These are phyloP conservation scores for Arbutus unedo DNA, from an alignment of 148 eudicot genomes.

Conservation along the genomic window DNA sequence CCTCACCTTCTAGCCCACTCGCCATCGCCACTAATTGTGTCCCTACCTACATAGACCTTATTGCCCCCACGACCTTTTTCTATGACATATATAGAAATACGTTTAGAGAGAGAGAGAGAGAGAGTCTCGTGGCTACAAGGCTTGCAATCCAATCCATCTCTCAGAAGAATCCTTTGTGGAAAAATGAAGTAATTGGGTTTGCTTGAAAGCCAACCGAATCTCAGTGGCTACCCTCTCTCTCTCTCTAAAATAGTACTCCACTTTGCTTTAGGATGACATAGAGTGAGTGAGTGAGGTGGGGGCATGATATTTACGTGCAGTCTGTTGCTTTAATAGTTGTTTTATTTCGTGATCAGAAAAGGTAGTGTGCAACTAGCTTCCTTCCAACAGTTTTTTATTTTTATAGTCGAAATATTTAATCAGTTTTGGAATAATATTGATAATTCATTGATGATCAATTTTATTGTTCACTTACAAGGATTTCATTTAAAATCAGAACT, in stretches of 20 bases:
- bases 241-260: background rate
- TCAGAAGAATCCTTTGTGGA: constrained; percentile 5
- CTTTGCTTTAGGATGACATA: constrained; percentile 22
- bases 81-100: background rate
- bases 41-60: background rate
- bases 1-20: constrained; percentile 9
- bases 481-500: no score
- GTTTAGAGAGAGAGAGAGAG: background rate
- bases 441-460: no score
- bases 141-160: background rate
- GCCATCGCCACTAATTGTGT: background rate
- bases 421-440: no score
- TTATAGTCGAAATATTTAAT: no score
- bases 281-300: constrained; percentile 31
- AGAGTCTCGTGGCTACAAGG: background rate
- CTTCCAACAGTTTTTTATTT: no score
- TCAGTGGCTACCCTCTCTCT: constrained; percentile 13
- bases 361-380: background rate
- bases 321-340: constrained; percentile 17
- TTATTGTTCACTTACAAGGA: no score
- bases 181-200: constrained; percentile 50
- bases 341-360: constrained; percentile 14
- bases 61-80: constrained; percentile 1
- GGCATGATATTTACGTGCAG: constrained; percentile 35
- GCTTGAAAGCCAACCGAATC: constrained; percentile 69